Percentiles rank a stretch among this genome's conserved stretches.
Evolutionary conservation across 176 grass and related monocot genomes (phyloP).

Genomic region (Carex cristatella): DNA sequence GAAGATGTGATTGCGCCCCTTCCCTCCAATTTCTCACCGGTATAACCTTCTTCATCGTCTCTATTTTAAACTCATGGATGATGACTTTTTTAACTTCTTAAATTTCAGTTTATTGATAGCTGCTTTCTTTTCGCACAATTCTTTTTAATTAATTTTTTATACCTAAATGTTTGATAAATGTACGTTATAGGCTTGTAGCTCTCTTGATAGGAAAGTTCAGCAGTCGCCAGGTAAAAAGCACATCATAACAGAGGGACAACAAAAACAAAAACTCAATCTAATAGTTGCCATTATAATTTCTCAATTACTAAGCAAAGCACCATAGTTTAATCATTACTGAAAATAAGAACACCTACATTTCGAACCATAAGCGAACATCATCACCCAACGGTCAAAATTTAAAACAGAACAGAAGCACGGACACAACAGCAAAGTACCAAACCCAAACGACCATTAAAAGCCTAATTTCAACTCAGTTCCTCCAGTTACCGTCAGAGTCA

Average conservation of each 20-base stretch:
- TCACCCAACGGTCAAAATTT: slow-evolving; percentile 28
- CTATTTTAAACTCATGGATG: no score
- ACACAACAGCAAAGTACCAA: slow-evolving; percentile 6
- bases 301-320: slow-evolving; percentile 8
- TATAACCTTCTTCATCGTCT: no score
- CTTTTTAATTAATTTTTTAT: no score
- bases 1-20: no score
- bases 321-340: slow-evolving; percentile 10
- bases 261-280: background rate
- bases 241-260: background rate
- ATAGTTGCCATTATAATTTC: slow-evolving; percentile 7
- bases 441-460: background rate
- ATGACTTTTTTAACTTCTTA: no score
- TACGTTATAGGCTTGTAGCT: no score
- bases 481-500: slow-evolving; percentile 47
- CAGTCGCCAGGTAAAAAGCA: background rate
- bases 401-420: slow-evolving; percentile 18
- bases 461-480: slow-evolving; percentile 39
- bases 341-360: slow-evolving; percentile 18
- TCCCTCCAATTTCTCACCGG: no score
- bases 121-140: no score
- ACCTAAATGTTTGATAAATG: no score
- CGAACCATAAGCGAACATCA: slow-evolving; percentile 2
- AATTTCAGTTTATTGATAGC: no score
- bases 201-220: background rate